Evolutionary conservation across 139 green algal genomes (phyloP), one percentile per base, ranked within the genome.

Genomic region (Pleodorina starrii): DNA sequence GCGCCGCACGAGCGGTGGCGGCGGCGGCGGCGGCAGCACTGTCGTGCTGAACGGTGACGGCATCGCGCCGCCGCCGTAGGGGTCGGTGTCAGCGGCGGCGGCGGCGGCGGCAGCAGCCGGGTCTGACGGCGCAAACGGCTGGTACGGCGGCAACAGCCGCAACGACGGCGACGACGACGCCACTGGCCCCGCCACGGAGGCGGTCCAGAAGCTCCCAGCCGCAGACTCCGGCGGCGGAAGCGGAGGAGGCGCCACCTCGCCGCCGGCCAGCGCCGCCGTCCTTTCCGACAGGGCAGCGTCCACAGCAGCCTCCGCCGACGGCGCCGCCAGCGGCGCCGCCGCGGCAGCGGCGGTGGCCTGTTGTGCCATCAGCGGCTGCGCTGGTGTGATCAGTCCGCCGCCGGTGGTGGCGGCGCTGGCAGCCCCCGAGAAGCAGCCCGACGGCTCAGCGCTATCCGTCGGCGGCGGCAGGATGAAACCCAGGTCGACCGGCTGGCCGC

Each of bases 401-500:
- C n/a, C n/a, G n/a, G 38, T 80, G 5, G 74, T n/a, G 2, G 74
- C 74, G 23, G 74, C 29, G 72, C 12, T 32, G 1, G 42, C 25
- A 0, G 9, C 27, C 14, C 6, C 42, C 27, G 74, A 63, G 27
- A 66, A 10, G 14, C 29, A 66, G 27, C 46, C 74, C 46, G 74
- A 82, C 27, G 44, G 74, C 44, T 82, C 74, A 9, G 74, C 35
- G 77, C 77, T 85, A 42, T 87, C 81, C 16, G 46, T 54, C 7
- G 78, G 78, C 50, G 68, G 40, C 35, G 79, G 81, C 60, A 87
- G 29, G 60, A 87, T 87, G 63, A 50, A 87, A 0, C 81, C 81
- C 2, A 87, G 59, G 14, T 87, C 81, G 9, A 87, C 36, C 27
- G 81, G 81, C 21, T 50, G 81, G 44, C 81, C 81, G 29, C 60